A percentile compares a stretch with the other conserved stretches of the same genome.
Evolutionary conservation across 805 yeast genomes (phyloP).

Genomic region (Sugiyamaella boreocaroliniensis): DNA sequence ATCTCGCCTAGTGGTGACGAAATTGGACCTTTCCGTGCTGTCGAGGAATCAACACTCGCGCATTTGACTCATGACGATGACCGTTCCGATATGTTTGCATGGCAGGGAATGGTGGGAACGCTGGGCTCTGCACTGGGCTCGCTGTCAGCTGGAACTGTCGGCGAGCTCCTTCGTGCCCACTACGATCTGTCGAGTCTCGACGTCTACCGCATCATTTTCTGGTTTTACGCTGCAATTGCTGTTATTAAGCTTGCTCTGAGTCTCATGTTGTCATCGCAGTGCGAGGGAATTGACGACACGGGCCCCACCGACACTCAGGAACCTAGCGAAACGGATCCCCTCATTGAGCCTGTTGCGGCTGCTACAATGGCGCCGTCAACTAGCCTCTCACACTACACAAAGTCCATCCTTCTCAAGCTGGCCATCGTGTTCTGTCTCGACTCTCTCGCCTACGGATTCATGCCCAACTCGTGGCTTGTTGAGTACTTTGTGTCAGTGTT

Average conservation of each 20-base stretch:
- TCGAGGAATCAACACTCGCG: constrained; percentile 78
- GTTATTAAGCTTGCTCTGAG: constrained; percentile 40
- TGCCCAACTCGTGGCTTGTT: constrained; percentile 84
- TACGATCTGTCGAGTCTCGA: constrained; percentile 30
- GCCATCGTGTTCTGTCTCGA: constrained; percentile 60
- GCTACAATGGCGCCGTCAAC: neutral
- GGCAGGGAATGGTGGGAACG: constrained; percentile 63
- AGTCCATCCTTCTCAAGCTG: constrained; percentile 9
- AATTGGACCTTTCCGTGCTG: constrained; percentile 82
- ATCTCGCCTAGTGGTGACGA: constrained; percentile 87
- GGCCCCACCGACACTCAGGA: neutral
- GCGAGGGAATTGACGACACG: constrained; percentile 33
- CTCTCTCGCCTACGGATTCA: constrained; percentile 81
- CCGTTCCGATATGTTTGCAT: constrained; percentile 68
- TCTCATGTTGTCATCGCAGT: constrained; percentile 37
- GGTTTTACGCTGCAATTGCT: constrained; percentile 50
- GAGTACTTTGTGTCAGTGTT: constrained; percentile 65
- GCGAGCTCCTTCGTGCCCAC: constrained; percentile 39
- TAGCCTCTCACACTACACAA: neutral
- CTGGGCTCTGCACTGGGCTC: constrained; percentile 73
- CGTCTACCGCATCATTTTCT: constrained; percentile 54
- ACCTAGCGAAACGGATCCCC: neutral
- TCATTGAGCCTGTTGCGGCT: neutral
- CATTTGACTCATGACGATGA: constrained; percentile 46
- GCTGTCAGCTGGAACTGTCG: constrained; percentile 51